Conservation (phyloP, 257 asterid species). For the Prunella vulgaris region DNA sequence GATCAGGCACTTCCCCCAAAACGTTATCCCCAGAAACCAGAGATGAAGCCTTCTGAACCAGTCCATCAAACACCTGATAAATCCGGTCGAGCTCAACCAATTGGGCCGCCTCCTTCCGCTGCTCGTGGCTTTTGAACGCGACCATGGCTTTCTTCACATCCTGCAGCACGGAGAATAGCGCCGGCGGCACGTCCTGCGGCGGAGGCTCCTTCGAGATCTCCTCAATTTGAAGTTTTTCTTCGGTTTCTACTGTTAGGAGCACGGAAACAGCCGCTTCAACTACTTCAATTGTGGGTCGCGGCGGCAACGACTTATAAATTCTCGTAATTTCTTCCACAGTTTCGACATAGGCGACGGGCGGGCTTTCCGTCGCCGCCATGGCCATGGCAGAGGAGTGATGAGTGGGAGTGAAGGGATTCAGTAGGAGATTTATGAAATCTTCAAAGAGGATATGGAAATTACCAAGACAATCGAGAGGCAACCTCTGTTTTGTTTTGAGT, state of each 20-base stretch:
- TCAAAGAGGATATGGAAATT: background rate
- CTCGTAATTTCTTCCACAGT: conserved; percentile 58
- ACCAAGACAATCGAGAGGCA: background rate
- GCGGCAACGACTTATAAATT: conserved; percentile 58
- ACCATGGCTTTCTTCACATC: conserved; percentile 46
- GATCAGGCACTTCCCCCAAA: conserved; percentile 20
- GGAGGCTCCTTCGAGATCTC: conserved; percentile 40
- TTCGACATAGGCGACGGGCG: conserved; percentile 36
- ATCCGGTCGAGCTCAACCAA: conserved; percentile 53
- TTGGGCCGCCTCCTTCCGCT: conserved; percentile 57
- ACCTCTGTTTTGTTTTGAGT: background rate
- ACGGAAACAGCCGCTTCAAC: conserved; percentile 66
- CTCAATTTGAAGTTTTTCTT: conserved; percentile 41
- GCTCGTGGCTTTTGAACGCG: conserved; percentile 42
- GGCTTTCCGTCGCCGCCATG: conserved; percentile 19
- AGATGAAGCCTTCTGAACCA: conserved; percentile 54
- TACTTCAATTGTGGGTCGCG: conserved; percentile 60
- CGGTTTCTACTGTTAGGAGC: conserved; percentile 41
- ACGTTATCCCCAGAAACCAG: conserved; percentile 42
- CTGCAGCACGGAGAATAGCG: conserved; percentile 45
- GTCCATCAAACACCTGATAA: conserved; percentile 50
- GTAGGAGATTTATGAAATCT: background rate
- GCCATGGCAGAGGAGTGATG: conserved; percentile 42
- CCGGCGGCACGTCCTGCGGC: conserved; percentile 43
- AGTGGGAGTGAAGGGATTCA: background rate